phyloP scores from a whole-genome alignment of 2,329 filamentous ascomycete genomes.

The Neofusicoccum laricinum region DNA sequence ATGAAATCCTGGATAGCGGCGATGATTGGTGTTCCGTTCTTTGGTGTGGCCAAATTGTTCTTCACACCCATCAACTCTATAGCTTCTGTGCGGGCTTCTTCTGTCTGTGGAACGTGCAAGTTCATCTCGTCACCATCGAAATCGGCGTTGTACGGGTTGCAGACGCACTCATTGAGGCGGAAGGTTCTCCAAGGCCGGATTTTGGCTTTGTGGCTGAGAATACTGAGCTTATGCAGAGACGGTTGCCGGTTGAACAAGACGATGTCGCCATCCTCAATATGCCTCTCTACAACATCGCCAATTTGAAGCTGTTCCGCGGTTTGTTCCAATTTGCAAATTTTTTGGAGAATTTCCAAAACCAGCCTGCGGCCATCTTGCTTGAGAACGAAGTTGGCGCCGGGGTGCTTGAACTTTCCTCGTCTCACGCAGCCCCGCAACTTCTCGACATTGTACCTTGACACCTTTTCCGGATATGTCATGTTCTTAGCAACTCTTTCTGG shows the following conservation, averaged over 20 bases:
- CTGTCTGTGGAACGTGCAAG: conserved; percentile 93
- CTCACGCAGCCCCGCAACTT: conserved; percentile 73
- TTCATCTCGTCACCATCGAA: conserved; percentile 99
- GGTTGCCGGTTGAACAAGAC: conserved; percentile 98
- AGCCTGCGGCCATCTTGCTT: conserved; percentile 72
- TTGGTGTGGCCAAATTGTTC: conserved; percentile 91
- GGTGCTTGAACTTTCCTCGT: conserved; percentile 76
- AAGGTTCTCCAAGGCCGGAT: conserved; percentile 94
- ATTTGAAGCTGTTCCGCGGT: conserved; percentile 72
- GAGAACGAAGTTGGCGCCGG: conserved; percentile 79
- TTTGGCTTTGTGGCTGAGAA: conserved; percentile 92
- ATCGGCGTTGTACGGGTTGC: conserved; percentile 96
- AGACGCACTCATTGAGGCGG: conserved; percentile 95
- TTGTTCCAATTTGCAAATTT: conserved; percentile 65
- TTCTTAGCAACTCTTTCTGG: conserved; percentile 92
- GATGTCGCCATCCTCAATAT: conserved; percentile 92
- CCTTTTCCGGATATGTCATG: conserved; percentile 89
- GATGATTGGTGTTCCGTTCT: conserved; percentile 97
- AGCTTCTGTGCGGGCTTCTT: conserved; percentile 92
- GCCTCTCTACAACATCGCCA: conserved; percentile 89
- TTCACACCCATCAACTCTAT: conserved; percentile 98
- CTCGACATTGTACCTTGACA: conserved; percentile 78
- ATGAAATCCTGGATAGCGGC: conserved; percentile 99
- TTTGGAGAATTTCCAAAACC: conserved; percentile 58
- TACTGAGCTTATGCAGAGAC: conserved; percentile 96